Percentiles rank a stretch among this genome's conserved stretches.
Evolutionary conservation across 352 stramenopile genomes (phyloP).

Genomic region (Pythium vanterpoolii): DNA sequence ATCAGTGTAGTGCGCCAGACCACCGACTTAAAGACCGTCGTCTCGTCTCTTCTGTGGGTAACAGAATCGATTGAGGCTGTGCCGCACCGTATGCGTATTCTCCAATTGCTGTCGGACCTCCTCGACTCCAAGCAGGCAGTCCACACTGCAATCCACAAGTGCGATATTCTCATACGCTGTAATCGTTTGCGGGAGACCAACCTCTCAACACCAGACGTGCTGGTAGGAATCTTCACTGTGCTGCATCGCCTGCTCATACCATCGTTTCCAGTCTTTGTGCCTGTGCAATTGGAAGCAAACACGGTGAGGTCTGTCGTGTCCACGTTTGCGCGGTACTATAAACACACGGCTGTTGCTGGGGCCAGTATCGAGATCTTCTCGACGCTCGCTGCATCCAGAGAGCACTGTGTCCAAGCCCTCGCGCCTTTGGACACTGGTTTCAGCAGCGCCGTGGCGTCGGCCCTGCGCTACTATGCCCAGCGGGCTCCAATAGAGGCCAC

Average conservation of each 20-base stretch:
- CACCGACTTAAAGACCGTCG: not conserved
- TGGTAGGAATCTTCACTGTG: not conserved
- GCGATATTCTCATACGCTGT: not conserved
- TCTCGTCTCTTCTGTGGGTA: not conserved
- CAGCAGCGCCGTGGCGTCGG: not conserved
- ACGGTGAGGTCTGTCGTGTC: not conserved
- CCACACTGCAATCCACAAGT: constrained; percentile 14
- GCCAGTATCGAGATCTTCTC: not conserved
- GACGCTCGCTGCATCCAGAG: not conserved
- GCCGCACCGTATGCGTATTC: not conserved
- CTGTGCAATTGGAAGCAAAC: not conserved
- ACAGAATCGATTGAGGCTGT: not conserved
- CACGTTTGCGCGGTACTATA: not conserved
- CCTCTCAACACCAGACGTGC: not conserved
- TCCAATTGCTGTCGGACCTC: not conserved
- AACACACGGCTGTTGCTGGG: not conserved
- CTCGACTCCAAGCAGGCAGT: constrained; percentile 3
- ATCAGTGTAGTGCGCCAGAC: not conserved
- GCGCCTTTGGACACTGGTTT: not conserved
- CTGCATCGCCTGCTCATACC: not conserved
- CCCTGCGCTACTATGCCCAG: not conserved
- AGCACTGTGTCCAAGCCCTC: not conserved
- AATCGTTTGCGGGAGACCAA: constrained; percentile 1
- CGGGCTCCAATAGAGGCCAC: not conserved
- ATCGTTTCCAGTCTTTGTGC: not conserved